Conservation (phyloP, 139 green algal genomes). For the Nannochloris sp. region DNA sequence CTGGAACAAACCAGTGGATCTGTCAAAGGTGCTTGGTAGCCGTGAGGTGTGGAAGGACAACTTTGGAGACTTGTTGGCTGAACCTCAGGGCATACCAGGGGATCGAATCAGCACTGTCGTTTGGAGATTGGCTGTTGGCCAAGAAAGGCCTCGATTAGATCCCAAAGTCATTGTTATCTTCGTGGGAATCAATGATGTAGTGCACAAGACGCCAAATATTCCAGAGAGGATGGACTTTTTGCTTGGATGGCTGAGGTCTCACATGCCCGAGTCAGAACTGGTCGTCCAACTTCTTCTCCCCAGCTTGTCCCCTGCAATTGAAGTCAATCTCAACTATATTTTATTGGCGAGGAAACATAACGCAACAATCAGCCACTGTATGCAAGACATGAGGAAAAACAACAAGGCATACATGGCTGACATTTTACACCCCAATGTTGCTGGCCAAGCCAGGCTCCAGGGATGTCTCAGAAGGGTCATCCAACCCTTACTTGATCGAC, state of each 20-base stretch:
- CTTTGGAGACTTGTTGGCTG: background rate
- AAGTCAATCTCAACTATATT: background rate
- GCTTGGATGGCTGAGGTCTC: background rate
- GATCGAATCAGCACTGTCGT: conserved; percentile 1
- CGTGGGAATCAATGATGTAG: conserved; percentile 4
- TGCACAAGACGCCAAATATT: conserved; percentile 3
- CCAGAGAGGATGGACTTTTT: conserved; percentile 3
- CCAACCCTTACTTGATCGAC: background rate
- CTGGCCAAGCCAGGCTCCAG: background rate
- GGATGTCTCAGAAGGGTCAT: background rate
- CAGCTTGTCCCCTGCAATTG: background rate
- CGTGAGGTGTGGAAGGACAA: background rate
- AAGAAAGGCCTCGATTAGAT: background rate
- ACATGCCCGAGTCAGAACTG: background rate
- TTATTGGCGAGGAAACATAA: background rate
- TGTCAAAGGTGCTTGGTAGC: conserved; percentile 1
- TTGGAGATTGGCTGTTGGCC: background rate
- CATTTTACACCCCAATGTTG: background rate
- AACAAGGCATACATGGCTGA: background rate
- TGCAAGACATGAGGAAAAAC: background rate
- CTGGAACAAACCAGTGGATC: conserved; percentile 5
- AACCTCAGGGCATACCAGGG: background rate
- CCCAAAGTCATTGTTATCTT: background rate
- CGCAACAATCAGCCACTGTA: background rate
- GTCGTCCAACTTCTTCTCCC: background rate